Evolutionary conservation across 2,329 filamentous ascomycete genomes (phyloP).

Genomic region (Immersiporthe knoxdaviesiana): DNA sequence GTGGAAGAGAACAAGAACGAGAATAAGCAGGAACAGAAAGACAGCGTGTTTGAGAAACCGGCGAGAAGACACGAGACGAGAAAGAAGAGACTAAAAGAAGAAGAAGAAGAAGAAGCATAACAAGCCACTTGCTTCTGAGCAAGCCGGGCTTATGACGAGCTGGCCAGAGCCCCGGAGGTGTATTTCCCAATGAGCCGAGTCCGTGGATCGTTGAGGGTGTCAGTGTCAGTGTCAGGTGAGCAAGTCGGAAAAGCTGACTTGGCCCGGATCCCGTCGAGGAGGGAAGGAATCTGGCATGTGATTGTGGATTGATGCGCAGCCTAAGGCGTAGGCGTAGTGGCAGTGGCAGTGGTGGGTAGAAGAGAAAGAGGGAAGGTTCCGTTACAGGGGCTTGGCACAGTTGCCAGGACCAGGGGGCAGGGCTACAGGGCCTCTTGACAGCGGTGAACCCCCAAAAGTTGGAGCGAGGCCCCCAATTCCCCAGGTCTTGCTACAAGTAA

Average conservation of each 20-base stretch:
- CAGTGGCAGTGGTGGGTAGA: not conserved
- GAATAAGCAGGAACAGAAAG: not conserved
- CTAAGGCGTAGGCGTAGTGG: no score
- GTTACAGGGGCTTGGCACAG: conserved; percentile 2
- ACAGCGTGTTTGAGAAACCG: not conserved
- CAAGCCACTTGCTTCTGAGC: not conserved
- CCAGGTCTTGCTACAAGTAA: no score
- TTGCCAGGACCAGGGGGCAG: not conserved
- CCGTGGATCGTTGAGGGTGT: not conserved
- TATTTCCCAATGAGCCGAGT: conserved; percentile 1
- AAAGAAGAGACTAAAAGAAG: not conserved
- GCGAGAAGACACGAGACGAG: not conserved
- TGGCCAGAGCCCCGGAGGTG: not conserved
- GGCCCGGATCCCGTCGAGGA: conserved; percentile 12
- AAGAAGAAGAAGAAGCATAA: not conserved
- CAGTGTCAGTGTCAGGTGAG: conserved; percentile 21
- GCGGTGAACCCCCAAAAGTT: not conserved
- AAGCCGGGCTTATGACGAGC: not conserved
- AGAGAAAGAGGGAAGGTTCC: not conserved
- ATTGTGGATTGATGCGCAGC: conserved; percentile 6
- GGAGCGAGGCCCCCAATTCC: no score
- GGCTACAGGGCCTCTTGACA: not conserved
- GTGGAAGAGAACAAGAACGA: not conserved
- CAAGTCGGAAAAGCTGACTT: conserved; percentile 16
- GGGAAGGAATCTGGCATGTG: conserved; percentile 14